A percentile compares a stretch with the other conserved stretches of the same genome.
These are phyloP conservation scores for Wilcoxina mikolae DNA, from an alignment of 495 filamentous ascomycete genomes.

Conservation along the genomic window DNA sequence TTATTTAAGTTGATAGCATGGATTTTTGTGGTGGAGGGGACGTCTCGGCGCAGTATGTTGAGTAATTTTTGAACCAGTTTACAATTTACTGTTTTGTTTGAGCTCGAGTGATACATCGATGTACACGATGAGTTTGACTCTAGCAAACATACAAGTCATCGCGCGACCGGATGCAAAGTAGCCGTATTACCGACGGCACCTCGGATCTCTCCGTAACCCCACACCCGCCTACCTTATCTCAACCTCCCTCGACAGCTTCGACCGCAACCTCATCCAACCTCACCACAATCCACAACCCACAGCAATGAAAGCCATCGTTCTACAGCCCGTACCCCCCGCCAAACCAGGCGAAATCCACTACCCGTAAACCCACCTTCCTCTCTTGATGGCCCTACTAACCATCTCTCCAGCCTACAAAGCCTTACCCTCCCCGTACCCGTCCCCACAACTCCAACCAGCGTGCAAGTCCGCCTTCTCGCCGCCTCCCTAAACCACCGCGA, in stretches of 20 bases:
- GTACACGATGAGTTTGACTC: no score
- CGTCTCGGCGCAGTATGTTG: no score
- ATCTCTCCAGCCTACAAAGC: conserved; percentile 43
- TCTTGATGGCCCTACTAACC: conserved; percentile 11
- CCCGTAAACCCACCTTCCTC: conserved; percentile 35
- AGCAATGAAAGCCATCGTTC: conserved; percentile 6
- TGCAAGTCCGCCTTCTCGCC: conserved; percentile 56
- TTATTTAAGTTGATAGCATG: no score
- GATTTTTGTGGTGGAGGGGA: no score
- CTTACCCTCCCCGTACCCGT: conserved; percentile 41
- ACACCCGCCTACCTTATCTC: background rate
- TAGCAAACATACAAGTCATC: no score
- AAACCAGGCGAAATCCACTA: conserved; percentile 84
- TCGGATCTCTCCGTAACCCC: background rate
- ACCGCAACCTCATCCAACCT: no score
- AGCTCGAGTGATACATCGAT: no score
- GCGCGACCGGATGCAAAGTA: no score
- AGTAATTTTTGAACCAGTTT: no score
- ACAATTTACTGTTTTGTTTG: no score
- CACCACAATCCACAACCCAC: background rate
- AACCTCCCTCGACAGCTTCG: background rate
- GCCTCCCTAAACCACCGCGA: conserved; percentile 84
- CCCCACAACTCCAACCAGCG: conserved; percentile 44
- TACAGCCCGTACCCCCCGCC: conserved; percentile 3
- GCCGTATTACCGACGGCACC: no score